Evolutionary conservation across 139 green algal genomes (phyloP), one percentile per base, ranked within the genome.

Genomic region (Astrephomene gubernaculifera): DNA sequence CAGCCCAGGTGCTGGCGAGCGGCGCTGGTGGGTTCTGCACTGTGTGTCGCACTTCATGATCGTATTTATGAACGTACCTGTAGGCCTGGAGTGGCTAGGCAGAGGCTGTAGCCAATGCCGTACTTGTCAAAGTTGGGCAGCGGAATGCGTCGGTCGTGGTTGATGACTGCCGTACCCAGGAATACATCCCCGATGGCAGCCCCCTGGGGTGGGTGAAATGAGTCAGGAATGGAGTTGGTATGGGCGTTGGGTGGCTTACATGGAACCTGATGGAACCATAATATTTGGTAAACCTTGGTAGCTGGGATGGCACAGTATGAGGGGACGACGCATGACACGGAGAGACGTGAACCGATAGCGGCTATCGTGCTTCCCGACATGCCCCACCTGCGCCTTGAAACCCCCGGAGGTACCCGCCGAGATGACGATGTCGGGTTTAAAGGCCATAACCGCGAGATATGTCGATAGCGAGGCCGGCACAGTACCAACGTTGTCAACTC

Each of bases 111-210:
- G 29, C 90, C 92, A 2, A 94, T 52, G 31, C 92, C 92, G 63
- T 97, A 98, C 87, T 92, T 93, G 84, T 97, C 92, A 82, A 97
- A 98, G 4, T 83, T 90, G 76, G 94, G 93, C 45, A 95, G 60
- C 38, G 97, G 94, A 64, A 99, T 99, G 60, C 96, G 87, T 1
- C 97, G 92, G 90, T 99, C 97, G 81, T 99, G 97, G 87, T 99
- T 97, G 63, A 96, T 90, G 31, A 93, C 93, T 8, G 75, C 78
- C 1, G 91, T 96, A 38, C 71, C 88, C 0, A 99, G 39, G 86
- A 97, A 99, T 7, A 99, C 94, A 84, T 98, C 96, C 0, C 95
- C 97, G 54, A 99, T 98, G 27, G 81, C 86, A 10, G 94, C 97
- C 12, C 96, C 97, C 86, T 92, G 88, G 44, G 7, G 44, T 21